A percentile compares a stretch with the other conserved stretches of the same genome.
Conservation (phyloP, 2,329 filamentous ascomycete genomes). For the Trichoderma atroviride region DNA sequence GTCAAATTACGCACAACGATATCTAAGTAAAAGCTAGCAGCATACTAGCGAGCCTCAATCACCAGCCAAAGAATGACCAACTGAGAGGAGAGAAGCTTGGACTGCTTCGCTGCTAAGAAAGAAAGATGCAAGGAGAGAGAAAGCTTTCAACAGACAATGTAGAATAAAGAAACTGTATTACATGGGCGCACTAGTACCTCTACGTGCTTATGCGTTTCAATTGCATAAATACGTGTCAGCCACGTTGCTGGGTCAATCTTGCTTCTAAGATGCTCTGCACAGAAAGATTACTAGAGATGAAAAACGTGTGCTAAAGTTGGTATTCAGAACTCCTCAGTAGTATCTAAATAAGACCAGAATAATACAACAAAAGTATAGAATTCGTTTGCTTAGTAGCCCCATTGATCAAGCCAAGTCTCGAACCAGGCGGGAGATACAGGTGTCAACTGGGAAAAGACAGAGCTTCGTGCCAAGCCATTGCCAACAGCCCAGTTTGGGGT, state of each 20-base stretch:
- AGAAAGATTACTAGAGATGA: not conserved
- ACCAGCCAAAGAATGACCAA: no score
- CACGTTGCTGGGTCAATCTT: no score
- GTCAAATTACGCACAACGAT: no score
- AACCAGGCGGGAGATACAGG: not conserved
- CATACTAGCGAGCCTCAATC: no score
- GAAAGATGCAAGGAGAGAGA: no score
- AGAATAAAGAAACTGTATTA: not conserved
- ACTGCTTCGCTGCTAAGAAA: no score
- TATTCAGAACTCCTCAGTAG: not conserved
- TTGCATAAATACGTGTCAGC: not conserved
- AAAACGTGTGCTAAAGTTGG: not conserved
- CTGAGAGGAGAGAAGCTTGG: no score
- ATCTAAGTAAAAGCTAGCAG: no score
- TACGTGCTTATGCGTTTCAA: not conserved
- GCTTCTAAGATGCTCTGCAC: not conserved
- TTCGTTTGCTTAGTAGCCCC: not conserved
- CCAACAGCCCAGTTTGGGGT: not conserved
- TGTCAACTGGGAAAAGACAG: not conserved
- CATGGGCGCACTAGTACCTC: not conserved
- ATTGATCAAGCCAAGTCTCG: not conserved
- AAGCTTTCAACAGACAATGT: no score
- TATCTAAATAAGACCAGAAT: not conserved
- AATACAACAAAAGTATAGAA: not conserved
- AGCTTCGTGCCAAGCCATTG: not conserved